These are phyloP conservation scores for Trichopus zeylanicus DNA, from an alignment of 116 monocot genomes.

Conservation along the genomic window DNA sequence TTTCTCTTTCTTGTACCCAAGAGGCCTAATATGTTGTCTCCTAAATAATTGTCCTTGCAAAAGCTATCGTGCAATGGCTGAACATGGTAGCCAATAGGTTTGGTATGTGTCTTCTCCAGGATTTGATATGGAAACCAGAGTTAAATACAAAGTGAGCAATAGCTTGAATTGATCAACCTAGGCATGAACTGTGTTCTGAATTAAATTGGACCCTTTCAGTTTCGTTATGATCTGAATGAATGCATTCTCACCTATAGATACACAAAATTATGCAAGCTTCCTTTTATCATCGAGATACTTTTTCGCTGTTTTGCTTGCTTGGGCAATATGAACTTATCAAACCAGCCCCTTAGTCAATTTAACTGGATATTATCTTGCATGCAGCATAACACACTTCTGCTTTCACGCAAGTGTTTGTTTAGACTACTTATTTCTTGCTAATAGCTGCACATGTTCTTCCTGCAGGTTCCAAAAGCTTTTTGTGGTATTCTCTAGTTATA, in stretches of 20 bases:
- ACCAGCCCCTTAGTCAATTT: too few species aligned
- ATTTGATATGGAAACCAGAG: background rate
- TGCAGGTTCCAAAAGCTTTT: constrained; percentile 70
- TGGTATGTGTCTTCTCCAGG: constrained; percentile 39
- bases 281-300: too few species aligned
- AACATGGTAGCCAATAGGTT: constrained; percentile 82
- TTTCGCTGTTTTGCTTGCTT: background rate
- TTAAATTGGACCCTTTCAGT: too few species aligned
- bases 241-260: too few species aligned
- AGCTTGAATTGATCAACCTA: background rate
- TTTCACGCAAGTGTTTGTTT: background rate
- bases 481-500: constrained; percentile 63
- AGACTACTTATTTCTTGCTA: background rate
- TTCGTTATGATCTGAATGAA: too few species aligned
- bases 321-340: too few species aligned
- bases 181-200: too few species aligned
- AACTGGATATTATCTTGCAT: too few species aligned
- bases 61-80: constrained; percentile 74
- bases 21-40: constrained; percentile 25
- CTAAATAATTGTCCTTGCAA: constrained; percentile 36
- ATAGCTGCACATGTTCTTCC: background rate
- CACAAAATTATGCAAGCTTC: too few species aligned
- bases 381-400: background rate
- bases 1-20: constrained; percentile 3
- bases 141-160: background rate